A percentile compares a stretch with the other conserved stretches of the same genome.
phyloP scores from a whole-genome alignment of 768 basidiomycete genomes.

The Termitomyces titanicus region DNA sequence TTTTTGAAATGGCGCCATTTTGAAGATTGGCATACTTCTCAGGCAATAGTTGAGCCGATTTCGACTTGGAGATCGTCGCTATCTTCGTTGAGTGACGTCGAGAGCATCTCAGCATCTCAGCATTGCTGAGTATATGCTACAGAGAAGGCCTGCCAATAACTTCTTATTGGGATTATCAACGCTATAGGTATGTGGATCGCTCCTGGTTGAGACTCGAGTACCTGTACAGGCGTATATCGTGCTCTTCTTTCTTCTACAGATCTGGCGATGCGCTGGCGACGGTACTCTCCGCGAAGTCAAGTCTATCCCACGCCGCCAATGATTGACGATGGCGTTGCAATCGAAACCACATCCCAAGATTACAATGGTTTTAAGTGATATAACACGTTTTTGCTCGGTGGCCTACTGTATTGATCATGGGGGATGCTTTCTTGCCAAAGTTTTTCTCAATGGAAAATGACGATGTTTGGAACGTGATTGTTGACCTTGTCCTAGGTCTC shows the following conservation, averaged over 20 bases:
- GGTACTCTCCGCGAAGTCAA: background rate
- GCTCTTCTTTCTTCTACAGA: background rate
- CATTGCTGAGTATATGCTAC: background rate
- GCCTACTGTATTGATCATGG: background rate
- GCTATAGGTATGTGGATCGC: background rate
- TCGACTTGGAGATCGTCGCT: background rate
- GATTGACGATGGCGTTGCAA: background rate
- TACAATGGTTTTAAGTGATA: too few species aligned
- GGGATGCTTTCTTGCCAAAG: background rate
- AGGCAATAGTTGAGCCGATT: background rate
- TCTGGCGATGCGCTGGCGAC: background rate
- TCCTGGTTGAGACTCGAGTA: background rate
- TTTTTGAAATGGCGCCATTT: constrained; percentile 1
- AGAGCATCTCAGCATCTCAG: background rate
- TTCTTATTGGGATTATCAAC: background rate
- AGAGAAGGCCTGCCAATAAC: background rate
- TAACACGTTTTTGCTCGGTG: background rate
- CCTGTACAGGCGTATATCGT: background rate
- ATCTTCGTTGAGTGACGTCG: background rate
- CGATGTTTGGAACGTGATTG: background rate
- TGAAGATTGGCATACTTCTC: background rate
- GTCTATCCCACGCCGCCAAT: background rate
- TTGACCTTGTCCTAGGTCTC: too few species aligned
- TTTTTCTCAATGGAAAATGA: background rate
- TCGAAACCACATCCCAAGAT: background rate